Evolutionary conservation across 225 moss, liverwort and hornwort genomes (phyloP).

Genomic region (Pseudoscleropodium purum): DNA sequence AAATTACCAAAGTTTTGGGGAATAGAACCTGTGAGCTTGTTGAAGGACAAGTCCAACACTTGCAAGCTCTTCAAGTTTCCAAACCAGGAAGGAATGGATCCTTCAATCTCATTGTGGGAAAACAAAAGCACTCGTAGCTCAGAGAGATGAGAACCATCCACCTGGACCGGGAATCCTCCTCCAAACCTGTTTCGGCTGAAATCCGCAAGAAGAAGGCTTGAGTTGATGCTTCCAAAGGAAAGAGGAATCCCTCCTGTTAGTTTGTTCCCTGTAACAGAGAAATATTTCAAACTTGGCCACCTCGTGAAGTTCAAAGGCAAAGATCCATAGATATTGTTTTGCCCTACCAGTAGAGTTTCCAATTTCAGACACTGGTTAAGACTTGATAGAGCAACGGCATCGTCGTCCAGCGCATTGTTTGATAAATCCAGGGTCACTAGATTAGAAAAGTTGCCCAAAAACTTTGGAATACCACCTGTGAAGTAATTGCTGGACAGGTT

Average conservation of each 20-base stretch:
- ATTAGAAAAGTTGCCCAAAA: too few relatives aligned
- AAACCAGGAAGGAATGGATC: neutral
- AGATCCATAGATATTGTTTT: neutral
- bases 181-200: too few relatives aligned
- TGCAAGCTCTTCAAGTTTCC: neutral
- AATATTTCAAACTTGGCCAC: neutral
- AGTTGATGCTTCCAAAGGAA: too few relatives aligned
- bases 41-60: neutral
- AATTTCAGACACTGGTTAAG: neutral
- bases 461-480: too few relatives aligned
- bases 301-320: neutral
- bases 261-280: neutral
- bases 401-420: neutral
- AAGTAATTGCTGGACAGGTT: too few relatives aligned
- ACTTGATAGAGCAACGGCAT: neutral
- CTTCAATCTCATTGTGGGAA: neutral
- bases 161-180: neutral
- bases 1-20: neutral
- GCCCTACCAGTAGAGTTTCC: neutral
- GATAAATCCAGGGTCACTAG: too few relatives aligned
- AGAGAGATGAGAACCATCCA: neutral
- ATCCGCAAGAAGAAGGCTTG: too few relatives aligned
- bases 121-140: neutral
- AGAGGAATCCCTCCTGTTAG: too few relatives aligned
- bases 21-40: neutral